Evolutionary conservation across 2,329 filamentous ascomycete species (phyloP), one percentile per base, ranked within the genome.

Genomic region (Fusarium keratoplasticum): DNA sequence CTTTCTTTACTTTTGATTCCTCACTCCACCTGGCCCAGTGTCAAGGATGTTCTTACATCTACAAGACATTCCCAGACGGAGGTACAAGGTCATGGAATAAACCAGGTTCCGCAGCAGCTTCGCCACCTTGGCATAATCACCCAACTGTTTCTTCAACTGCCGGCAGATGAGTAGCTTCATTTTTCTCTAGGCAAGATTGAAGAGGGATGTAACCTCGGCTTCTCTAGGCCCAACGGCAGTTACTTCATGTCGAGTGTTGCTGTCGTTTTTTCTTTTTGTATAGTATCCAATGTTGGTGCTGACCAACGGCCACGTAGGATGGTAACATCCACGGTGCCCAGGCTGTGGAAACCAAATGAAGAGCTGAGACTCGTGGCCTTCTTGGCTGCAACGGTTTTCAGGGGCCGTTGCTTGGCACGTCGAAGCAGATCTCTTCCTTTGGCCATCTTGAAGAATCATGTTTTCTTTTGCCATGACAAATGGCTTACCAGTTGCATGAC

Each of bases 21-120:
- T 40, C 8, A 58, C 61, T 62, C 65, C 68, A 74, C 71, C 18
- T 25, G 25, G 57, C 40, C 35, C 66, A 59, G 47, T 36, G 35
- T 60, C 71, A 64, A 50, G 61, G 70, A 67, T 68, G 9, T 18
- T 20, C 33, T 27, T 68, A 35, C 33, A 42, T 54, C 27, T 54
- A 29, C 50, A 54, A 54, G 27, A 54, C 27, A 54, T 54, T 54
- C 11, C 18, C 27, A 4, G 29, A 54, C 50, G 11, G 27, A 54
- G 50, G 50, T n/a, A 54, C 50, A 27, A 61, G 33, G 55, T 33
- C 20, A 11, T 29, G 35, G 11, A 44, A 7, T 38, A 55, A 22
- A 27, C 38, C 25, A 13, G 36, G 7, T 10, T 25, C 11, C 9
- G 10, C 35, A 3, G 20, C 16, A 59, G 33, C 10, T 14, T 66